These are phyloP conservation scores for Phytophthora citrophthora DNA, from an alignment of 352 stramenopile species.

Conservation along the genomic window DNA sequence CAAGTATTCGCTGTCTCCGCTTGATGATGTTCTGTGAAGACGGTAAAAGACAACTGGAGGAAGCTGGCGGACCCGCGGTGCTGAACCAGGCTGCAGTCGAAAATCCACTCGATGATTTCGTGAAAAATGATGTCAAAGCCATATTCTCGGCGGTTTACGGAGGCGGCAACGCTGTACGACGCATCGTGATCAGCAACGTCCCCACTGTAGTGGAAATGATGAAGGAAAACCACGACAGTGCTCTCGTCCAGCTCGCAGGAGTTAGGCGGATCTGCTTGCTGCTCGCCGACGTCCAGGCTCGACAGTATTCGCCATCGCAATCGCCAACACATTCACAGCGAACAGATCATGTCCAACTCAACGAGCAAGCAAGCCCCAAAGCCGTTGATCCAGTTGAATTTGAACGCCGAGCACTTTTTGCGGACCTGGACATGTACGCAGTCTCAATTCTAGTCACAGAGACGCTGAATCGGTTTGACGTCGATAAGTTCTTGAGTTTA, in stretches of 20 bases:
- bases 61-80: slow-evolving; percentile 42
- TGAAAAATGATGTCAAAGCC: slow-evolving; percentile 77
- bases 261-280: slow-evolving; percentile 59
- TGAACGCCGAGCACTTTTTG: slow-evolving; percentile 39
- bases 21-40: slow-evolving; percentile 69
- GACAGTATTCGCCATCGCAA: slow-evolving; percentile 26
- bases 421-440: slow-evolving; percentile 49
- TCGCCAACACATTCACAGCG: slow-evolving; percentile 17
- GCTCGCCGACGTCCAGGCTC: slow-evolving; percentile 41
- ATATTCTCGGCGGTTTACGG: slow-evolving; percentile 76
- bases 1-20: slow-evolving; percentile 65
- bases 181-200: slow-evolving; percentile 64
- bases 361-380: slow-evolving; percentile 5
- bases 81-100: slow-evolving; percentile 63
- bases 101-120: slow-evolving; percentile 73
- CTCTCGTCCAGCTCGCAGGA: slow-evolving; percentile 65
- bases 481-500: slow-evolving; percentile 57
- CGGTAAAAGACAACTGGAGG: slow-evolving; percentile 50
- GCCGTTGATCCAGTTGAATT: slow-evolving; percentile 12
- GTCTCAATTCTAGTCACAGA: slow-evolving; percentile 47
- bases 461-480: slow-evolving; percentile 57
- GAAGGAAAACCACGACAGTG: slow-evolving; percentile 60
- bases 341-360: slow-evolving; percentile 6
- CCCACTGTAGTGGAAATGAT: slow-evolving; percentile 68
- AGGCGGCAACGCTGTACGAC: slow-evolving; percentile 69